phyloP scores from a whole-genome alignment of 192 early-diverging fungal genomes.

The Rhizophlyctis rosea region DNA sequence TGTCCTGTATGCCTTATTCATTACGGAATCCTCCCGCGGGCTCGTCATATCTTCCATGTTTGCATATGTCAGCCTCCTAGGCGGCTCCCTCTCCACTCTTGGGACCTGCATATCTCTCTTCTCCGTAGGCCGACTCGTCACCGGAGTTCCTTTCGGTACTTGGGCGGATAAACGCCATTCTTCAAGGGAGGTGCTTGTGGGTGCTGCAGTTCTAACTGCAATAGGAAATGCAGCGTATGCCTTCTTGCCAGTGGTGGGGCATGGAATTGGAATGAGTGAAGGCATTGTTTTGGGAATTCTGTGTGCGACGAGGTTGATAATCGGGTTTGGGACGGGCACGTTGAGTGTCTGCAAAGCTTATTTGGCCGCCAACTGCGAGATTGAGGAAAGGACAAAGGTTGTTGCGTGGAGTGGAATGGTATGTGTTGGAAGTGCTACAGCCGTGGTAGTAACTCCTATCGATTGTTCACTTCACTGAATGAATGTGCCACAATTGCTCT shows the following conservation, averaged over 20 bases:
- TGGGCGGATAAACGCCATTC: conserved; percentile 17
- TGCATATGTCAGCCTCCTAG: conserved; percentile 16
- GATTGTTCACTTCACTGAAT: background rate
- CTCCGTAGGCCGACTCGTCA: conserved; percentile 25
- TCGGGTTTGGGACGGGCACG: conserved; percentile 28
- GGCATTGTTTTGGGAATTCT: too few species aligned
- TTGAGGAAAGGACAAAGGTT: conserved; percentile 11
- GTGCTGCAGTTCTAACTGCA: conserved; percentile 17
- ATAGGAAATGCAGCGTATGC: conserved; percentile 21
- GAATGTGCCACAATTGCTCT: background rate
- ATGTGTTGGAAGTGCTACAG: background rate
- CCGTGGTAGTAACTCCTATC: background rate
- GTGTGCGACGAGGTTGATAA: conserved; percentile 2
- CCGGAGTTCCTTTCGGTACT: conserved; percentile 25
- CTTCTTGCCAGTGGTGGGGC: conserved; percentile 18
- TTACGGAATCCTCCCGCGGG: conserved; percentile 27
- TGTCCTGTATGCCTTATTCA: conserved; percentile 21
- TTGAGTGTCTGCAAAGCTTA: conserved; percentile 23
- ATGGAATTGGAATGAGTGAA: too few species aligned
- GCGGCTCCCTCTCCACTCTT: conserved; percentile 16
- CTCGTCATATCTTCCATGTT: conserved; percentile 29
- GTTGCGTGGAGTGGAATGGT: conserved; percentile 33
- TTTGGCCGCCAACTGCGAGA: conserved; percentile 12
- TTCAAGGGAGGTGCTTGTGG: conserved; percentile 21
- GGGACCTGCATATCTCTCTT: conserved; percentile 28